A percentile compares a stretch with the other conserved stretches of the same genome.
These are phyloP conservation scores for Colletotrichum melonis DNA, from an alignment of 2,329 filamentous ascomycete species.

Conservation along the genomic window DNA sequence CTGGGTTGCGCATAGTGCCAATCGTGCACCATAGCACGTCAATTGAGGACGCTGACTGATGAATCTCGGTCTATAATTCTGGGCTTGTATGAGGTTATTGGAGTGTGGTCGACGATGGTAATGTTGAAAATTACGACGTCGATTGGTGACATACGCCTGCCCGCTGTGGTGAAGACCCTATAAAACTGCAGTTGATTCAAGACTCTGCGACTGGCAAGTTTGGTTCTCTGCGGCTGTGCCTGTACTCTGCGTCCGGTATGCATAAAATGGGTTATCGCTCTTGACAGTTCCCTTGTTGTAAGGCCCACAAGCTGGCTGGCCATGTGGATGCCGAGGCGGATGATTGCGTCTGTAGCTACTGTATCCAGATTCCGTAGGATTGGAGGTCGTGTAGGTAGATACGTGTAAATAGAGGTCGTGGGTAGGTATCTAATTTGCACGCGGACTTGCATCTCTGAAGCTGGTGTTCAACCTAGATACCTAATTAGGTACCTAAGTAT, in stretches of 20 bases:
- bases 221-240: background rate
- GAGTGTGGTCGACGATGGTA: background rate
- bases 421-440: no score
- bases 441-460: background rate
- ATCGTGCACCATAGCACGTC: conserved; percentile 3
- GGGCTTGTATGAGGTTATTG: background rate
- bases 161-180: background rate
- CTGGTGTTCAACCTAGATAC: background rate
- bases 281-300: no score
- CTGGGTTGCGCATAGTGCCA: conserved; percentile 23
- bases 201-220: background rate
- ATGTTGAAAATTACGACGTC: background rate
- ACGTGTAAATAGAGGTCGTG: no score
- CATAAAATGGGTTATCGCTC: background rate
- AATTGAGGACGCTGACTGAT: background rate
- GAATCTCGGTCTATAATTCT: background rate
- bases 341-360: background rate
- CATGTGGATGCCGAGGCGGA: conserved; percentile 8
- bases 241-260: background rate
- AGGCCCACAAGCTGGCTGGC: background rate
- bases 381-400: no score
- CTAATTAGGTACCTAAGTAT: no score
- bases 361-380: no score
- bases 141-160: background rate
- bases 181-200: background rate